These are phyloP conservation scores for Litchi chinensis DNA, from an alignment of 345 rosid species.

Conservation along the genomic window DNA sequence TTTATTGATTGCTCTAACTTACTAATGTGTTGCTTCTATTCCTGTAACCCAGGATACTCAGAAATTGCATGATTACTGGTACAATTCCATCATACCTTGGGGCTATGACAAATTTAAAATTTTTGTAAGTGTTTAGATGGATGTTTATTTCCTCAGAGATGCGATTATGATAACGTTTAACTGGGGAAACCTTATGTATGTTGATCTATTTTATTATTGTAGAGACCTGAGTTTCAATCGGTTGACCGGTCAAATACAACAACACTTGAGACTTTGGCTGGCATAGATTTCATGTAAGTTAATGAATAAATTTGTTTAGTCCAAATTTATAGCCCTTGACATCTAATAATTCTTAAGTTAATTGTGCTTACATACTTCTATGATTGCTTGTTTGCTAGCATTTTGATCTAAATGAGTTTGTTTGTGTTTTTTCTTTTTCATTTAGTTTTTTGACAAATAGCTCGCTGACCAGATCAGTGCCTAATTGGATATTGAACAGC, in stretches of 20 bases:
- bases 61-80: constrained; percentile 61
- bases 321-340: neutral
- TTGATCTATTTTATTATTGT: constrained; percentile 10
- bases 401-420: neutral
- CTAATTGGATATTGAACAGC: constrained; percentile 45
- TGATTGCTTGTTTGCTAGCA: constrained; percentile 1
- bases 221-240: constrained; percentile 87
- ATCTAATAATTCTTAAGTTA: neutral
- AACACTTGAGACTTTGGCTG: constrained; percentile 19
- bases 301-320: neutral
- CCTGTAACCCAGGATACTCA: constrained; percentile 48
- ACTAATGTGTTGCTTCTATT: constrained; percentile 3
- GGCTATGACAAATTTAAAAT: constrained; percentile 30
- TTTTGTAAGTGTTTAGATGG: constrained; percentile 49
- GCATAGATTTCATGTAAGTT: constrained; percentile 49
- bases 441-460: constrained; percentile 76
- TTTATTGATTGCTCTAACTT: neutral
- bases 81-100: constrained; percentile 55
- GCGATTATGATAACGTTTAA: neutral
- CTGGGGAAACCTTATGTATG: neutral
- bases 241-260: constrained; percentile 56
- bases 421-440: neutral
- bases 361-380: neutral
- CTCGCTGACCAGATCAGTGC: constrained; percentile 66
- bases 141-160: neutral